Evolutionary conservation across 2,329 filamentous ascomycete genomes (phyloP).

Genomic region (Claviceps sp.): DNA sequence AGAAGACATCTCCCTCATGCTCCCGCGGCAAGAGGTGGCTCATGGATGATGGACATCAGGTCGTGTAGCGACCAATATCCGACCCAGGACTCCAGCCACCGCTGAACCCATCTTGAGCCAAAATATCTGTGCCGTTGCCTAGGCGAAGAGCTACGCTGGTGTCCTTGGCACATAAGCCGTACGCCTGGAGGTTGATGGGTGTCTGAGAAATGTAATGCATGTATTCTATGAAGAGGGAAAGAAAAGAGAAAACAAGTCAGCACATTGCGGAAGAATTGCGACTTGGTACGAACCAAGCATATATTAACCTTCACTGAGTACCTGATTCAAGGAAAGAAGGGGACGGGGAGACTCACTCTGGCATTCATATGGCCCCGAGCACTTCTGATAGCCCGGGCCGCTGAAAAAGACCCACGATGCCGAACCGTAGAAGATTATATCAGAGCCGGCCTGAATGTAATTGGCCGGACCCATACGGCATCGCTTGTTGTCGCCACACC

Average conservation of each 20-base stretch:
- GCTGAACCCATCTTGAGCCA: conserved; percentile 18
- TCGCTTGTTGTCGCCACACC: conserved; percentile 23
- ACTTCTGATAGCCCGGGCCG: conserved; percentile 23
- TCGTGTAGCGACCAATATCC: conserved; percentile 24
- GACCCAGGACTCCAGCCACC: conserved; percentile 23
- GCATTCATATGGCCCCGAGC: conserved; percentile 10
- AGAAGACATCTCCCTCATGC: background rate
- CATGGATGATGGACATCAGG: background rate
- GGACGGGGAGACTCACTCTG: background rate
- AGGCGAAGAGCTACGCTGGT: conserved; percentile 20
- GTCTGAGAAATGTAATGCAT: conserved; percentile 27
- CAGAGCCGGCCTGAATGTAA: conserved; percentile 26
- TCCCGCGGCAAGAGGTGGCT: background rate
- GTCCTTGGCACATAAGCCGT: conserved; percentile 28
- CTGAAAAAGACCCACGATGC: conserved; percentile 31
- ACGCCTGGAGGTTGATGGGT: conserved; percentile 25
- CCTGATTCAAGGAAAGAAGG: background rate
- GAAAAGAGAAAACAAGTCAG: background rate
- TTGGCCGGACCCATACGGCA: conserved; percentile 31
- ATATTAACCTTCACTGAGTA: background rate
- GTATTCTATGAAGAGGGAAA: conserved; percentile 5
- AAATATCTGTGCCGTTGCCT: conserved; percentile 21
- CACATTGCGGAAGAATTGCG: background rate
- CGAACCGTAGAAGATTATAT: conserved; percentile 28
- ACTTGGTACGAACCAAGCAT: background rate